Evolutionary conservation across 148 eudicot genomes (phyloP).

Genomic region (Camellia japonica): DNA sequence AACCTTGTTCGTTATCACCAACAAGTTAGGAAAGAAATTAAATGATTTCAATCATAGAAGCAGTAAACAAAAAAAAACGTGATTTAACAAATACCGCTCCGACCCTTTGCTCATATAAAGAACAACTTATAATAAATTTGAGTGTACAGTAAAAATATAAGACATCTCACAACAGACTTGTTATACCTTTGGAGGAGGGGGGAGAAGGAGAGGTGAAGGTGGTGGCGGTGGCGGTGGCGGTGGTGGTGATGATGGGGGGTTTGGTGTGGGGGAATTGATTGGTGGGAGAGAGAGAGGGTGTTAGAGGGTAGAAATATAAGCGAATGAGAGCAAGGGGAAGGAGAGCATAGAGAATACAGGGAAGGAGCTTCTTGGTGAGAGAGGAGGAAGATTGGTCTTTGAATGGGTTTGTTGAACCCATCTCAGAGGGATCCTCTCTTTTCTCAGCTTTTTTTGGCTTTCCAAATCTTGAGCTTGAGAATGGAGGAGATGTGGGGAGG

Average conservation of each 20-base stretch:
- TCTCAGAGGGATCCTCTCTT: slow-evolving; percentile 11
- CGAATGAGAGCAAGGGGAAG: slow-evolving; percentile 49
- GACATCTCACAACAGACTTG: no score
- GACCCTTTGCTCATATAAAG: no score
- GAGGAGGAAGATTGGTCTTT: slow-evolving; percentile 34
- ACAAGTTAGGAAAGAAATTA: no score
- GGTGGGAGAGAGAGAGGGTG: slow-evolving; percentile 18
- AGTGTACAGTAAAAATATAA: no score
- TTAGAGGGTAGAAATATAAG: slow-evolving; percentile 45
- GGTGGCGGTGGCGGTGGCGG: neutral
- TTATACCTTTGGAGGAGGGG: slow-evolving; percentile 31
- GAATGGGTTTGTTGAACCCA: slow-evolving; percentile 25
- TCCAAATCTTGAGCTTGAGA: no score
- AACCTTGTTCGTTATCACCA: no score
- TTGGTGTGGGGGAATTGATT: slow-evolving; percentile 14
- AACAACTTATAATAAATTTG: no score
- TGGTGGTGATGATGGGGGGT: slow-evolving; percentile 14
- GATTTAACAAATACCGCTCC: no score
- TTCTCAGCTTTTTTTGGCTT: neutral
- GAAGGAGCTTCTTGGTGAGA: slow-evolving; percentile 44
- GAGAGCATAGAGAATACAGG: slow-evolving; percentile 45
- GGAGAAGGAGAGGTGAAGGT: neutral
- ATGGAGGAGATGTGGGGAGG: no score
- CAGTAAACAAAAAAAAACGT: no score
- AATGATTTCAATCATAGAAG: no score